Evolutionary conservation across 305 asterid species (phyloP).

Genomic region (Solanum hybrid): DNA sequence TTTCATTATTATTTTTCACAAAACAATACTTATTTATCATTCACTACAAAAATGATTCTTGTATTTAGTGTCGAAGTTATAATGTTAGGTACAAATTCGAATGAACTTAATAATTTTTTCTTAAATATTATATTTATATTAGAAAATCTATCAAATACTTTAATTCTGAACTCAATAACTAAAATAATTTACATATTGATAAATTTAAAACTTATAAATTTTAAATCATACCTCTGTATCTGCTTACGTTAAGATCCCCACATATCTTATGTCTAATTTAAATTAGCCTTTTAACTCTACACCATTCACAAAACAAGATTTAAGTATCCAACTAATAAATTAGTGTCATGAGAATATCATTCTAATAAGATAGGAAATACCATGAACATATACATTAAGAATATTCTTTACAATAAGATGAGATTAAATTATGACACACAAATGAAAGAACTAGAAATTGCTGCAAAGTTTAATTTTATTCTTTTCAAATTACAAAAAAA

Average conservation of each 20-base stretch:
- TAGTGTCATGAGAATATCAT: neutral
- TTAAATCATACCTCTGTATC: neutral
- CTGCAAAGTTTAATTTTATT: neutral
- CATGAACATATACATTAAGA: neutral
- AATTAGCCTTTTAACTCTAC: neutral
- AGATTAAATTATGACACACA: neutral
- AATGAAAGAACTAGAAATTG: neutral
- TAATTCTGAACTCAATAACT: neutral
- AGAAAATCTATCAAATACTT: neutral
- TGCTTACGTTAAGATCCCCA: neutral
- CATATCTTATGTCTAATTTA: neutral
- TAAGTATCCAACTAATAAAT: neutral
- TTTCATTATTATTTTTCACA: neutral
- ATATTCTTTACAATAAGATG: neutral
- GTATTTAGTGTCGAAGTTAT: neutral
- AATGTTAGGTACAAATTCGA: neutral
- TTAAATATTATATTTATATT: neutral
- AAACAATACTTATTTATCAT: neutral
- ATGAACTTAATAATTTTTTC: neutral
- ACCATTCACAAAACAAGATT: neutral
- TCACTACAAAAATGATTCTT: neutral
- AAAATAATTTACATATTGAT: neutral
- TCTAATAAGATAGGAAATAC: neutral
- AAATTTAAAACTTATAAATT: neutral
- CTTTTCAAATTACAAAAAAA: neutral